Evolutionary conservation across 441 rosid genomes (phyloP).

Genomic region (Viola pubescens): DNA sequence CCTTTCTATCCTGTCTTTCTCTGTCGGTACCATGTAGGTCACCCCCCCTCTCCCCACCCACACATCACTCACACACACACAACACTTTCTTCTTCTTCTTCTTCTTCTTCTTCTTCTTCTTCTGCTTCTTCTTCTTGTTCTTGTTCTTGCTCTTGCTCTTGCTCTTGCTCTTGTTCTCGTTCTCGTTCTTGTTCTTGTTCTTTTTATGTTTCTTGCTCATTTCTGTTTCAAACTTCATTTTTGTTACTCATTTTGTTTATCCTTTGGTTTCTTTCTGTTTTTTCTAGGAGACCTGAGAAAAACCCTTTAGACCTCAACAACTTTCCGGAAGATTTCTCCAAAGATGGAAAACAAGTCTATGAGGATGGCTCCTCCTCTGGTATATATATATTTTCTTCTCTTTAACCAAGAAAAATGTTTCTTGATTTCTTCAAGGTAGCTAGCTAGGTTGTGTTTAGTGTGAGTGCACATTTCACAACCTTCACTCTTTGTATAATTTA

Average conservation of each 20-base stretch:
- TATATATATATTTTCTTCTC: constrained; percentile 8
- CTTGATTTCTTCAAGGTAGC: no score
- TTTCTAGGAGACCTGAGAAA: constrained; percentile 57
- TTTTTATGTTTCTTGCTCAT: neutral
- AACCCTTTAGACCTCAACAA: constrained; percentile 90
- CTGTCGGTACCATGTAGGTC: constrained; percentile 60
- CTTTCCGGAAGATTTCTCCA: constrained; percentile 68
- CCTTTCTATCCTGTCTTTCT: constrained; percentile 33
- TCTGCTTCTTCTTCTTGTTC: neutral
- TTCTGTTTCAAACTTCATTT: constrained; percentile 1
- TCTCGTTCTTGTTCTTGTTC: constrained; percentile 7
- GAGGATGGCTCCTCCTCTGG: constrained; percentile 52
- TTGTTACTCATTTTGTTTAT: neutral
- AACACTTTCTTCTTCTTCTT: constrained; percentile 3
- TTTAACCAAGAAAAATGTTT: no score
- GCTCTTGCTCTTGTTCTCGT: no score
- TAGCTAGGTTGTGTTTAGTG: no score
- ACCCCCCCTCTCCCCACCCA: constrained; percentile 20
- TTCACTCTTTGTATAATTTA: no score
- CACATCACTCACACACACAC: constrained; percentile 10
- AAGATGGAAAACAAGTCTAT: constrained; percentile 40
- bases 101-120: neutral
- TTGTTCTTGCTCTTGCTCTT: no score
- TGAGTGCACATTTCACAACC: no score
- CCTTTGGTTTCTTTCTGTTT: neutral